These are phyloP conservation scores for Hymenoscyphus salicellus DNA, from an alignment of 2,329 filamentous ascomycete genomes.

Conservation along the genomic window DNA sequence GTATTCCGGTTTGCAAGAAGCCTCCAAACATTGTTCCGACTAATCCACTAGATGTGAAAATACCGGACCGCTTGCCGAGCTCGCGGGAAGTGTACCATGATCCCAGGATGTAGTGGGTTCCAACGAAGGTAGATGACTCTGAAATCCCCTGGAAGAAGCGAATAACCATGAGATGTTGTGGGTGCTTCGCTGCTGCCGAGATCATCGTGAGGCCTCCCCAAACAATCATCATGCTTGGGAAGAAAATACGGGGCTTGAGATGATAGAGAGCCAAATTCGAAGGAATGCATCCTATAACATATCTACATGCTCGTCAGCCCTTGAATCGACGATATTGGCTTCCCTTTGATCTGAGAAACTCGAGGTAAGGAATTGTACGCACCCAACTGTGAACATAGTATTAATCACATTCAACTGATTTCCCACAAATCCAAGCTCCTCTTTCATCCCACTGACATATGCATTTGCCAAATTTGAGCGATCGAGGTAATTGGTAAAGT, in stretches of 20 bases:
- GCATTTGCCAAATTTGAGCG: slow-evolving; percentile 52
- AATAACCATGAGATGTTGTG: slow-evolving; percentile 57
- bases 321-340: not conserved
- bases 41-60: slow-evolving; percentile 59
- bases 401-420: slow-evolving; percentile 54
- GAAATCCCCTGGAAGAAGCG: slow-evolving; percentile 55
- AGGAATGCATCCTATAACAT: slow-evolving; percentile 57
- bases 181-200: slow-evolving; percentile 51
- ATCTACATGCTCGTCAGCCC: slow-evolving; percentile 29
- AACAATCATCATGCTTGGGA: slow-evolving; percentile 60
- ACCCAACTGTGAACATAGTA: slow-evolving; percentile 42
- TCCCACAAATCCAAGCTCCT: slow-evolving; percentile 48
- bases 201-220: slow-evolving; percentile 65
- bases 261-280: slow-evolving; percentile 62
- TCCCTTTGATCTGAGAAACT: not conserved
- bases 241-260: slow-evolving; percentile 60
- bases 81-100: slow-evolving; percentile 61
- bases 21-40: slow-evolving; percentile 61
- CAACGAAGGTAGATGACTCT: slow-evolving; percentile 56
- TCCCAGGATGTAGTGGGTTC: slow-evolving; percentile 57
- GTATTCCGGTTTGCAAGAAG: slow-evolving; percentile 52
- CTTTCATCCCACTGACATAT: slow-evolving; percentile 53
- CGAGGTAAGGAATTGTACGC: slow-evolving; percentile 11
- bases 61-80: slow-evolving; percentile 58
- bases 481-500: slow-evolving; percentile 43